Evolutionary conservation across 805 yeast species (phyloP).

Genomic region (Sugiyamaella qingdaonensis): DNA sequence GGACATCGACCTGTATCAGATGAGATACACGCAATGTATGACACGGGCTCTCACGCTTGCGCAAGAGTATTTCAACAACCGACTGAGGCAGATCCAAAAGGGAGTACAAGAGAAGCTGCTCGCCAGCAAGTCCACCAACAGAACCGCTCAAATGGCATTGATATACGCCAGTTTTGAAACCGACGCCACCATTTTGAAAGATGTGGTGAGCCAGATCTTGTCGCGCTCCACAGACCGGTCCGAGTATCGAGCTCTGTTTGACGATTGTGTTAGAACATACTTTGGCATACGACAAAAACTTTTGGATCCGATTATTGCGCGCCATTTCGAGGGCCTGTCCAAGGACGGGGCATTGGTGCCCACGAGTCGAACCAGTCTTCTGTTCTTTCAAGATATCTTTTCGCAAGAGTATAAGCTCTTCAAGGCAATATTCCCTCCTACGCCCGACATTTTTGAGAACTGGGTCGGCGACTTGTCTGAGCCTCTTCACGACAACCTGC

Average conservation of each 20-base stretch:
- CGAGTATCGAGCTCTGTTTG: slow-evolving; percentile 62
- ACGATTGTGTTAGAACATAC: slow-evolving; percentile 63
- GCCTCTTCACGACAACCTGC: slow-evolving; percentile 67
- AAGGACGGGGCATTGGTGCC: slow-evolving; percentile 45
- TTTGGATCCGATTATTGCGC: slow-evolving; percentile 40
- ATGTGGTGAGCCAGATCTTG: slow-evolving; percentile 37
- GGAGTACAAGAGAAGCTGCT: slow-evolving; percentile 12
- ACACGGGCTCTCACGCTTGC: slow-evolving; percentile 74
- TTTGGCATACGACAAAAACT: slow-evolving; percentile 53
- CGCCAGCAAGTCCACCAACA: slow-evolving; percentile 28
- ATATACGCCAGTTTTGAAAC: slow-evolving; percentile 60
- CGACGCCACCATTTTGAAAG: slow-evolving; percentile 38
- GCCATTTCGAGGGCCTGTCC: slow-evolving; percentile 34
- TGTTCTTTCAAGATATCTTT: slow-evolving; percentile 56
- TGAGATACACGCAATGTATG: slow-evolving; percentile 77
- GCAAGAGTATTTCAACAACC: slow-evolving; percentile 53
- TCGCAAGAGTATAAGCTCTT: slow-evolving; percentile 61
- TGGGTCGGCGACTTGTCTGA: slow-evolving; percentile 68
- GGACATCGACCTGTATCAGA: slow-evolving; percentile 64
- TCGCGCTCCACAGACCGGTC: slow-evolving; percentile 37
- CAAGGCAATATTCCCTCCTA: slow-evolving; percentile 36
- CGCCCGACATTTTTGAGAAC: slow-evolving; percentile 39
- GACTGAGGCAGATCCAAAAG: slow-evolving; percentile 33
- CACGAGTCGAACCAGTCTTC: slow-evolving; percentile 57
- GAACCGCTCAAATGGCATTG: slow-evolving; percentile 56